Base-by-base conservation (phyloP, 2,329 filamentous ascomycete genomes). In the Bipolaris victoriae region DNA sequence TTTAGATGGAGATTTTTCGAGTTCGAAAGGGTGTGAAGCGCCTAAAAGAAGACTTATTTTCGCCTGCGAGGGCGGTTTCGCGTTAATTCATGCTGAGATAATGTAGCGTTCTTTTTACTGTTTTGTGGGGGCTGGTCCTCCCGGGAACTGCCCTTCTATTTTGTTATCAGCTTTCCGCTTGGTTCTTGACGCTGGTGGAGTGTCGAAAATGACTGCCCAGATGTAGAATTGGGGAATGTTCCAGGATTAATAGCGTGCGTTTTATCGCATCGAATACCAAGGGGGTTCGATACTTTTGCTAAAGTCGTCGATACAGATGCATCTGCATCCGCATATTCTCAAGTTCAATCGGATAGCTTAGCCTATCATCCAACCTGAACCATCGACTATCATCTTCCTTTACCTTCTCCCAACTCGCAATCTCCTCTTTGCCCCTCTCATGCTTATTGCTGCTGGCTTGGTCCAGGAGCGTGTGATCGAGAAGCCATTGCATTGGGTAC, bases 281-380 rank as follows among this genome's bases (percentile, higher is more conserved):
- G 4, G 18, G 13, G 20, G 7, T 16, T n/a, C 44, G 35, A 26
- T 22, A 22, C 10, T 46, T 31, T 31, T 10, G 26, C 24, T 58
- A 63, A 10, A 64, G 6, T 20, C 66, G 49, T 18, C 53, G 61
- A 52, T 97, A 98, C 15, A 97, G 73, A 79, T 97, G 92, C 67
- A 97, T 82, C 77, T 98, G 94, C 76, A 94, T 97, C 45, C 93
- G 87, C 93, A 97, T 97, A 73, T 97, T 91, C 79, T 98, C 94
- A 71, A 98, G 78, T 49, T 88, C 84, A 67, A 97, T 92, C 7
- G 92, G 90, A 78, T 97, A 98, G 39, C 82, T 81, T 63, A 97
- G 77, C 15, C 65, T 72, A n/a, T 72, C 67, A 7, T 75, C 72
- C 35, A 97, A 78, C 41, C 94, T 85, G 77, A 94, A 97, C 94